Evolutionary conservation across 352 stramenopile species (phyloP), one percentile per base, ranked within the genome.

Genomic region (Phytophthora pistaciae): DNA sequence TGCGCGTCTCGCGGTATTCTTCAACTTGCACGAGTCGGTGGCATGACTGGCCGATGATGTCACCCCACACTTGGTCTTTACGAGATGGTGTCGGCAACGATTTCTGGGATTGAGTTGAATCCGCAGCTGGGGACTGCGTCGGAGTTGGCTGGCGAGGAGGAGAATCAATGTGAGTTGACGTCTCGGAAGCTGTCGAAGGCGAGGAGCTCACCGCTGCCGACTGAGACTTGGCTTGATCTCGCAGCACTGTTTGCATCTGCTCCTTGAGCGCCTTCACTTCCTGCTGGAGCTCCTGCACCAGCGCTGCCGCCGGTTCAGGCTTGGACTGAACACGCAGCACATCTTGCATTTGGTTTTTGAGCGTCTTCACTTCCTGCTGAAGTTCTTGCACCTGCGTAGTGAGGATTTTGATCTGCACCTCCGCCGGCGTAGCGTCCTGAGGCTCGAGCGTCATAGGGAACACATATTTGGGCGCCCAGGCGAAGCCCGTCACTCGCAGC

Each of bases 1-100:
- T 71, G 20, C 52, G 64, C 7, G 59, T 74, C 58, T 79, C 72
- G 6, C 72, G 72, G 42, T 65, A 77, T 46, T 79, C 72, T 7
- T 63, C 59, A 11, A 56, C 74, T 52, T 74, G 72, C 49, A 71
- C 68, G 36, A 79, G 72, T 25, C 68, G 48, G 44, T 79, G 68
- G 20, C 66, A 56, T 18, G 64, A 27, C 21, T 68, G 64, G 18
- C 69, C 52, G 44, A 72, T 72, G 54, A 72, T 76, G 46, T 72
- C 69, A n/a, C 64, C 44, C 69, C 64, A 76, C 11, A 72, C 69
- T 68, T 76, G 42, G n/a, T 62, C 69, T 58, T 48, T 60, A 25
- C 69, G 64, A 56, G 57, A 69, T 20, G 60, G 38, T 33, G 53
- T 62, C 20, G 36, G 23, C 11, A 56, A 44, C 38, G 38, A 44